Base-by-base conservation (phyloP, 768 basidiomycete species). In the Kwoniella mangroviensis region DNA sequence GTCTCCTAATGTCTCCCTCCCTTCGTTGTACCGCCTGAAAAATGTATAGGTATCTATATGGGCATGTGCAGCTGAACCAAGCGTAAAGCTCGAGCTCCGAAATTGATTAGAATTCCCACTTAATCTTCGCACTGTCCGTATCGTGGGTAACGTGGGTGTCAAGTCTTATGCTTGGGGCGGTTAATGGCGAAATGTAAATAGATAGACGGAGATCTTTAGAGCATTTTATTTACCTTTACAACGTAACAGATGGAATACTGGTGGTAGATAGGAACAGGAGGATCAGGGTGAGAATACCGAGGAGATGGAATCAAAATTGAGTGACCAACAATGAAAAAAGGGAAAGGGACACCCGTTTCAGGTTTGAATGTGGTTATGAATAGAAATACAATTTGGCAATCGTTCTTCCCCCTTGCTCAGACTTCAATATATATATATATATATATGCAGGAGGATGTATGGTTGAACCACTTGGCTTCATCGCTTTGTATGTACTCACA, bases 341-440 rank as follows among this genome's bases (percentile, higher is more conserved):
- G 45, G 45, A 57, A 57, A 57, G 56, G 56, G 40, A 57, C 34
- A 34, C 56, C 56, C 56, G 56, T 57, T 57, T 57, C 56, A 57
- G 28, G 11, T 57, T 57, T 26, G 28, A n/a, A 17, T 13, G 15
- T 34, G 28, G 10, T 24, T 55, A 19, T 51, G 49, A 51, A 17
- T 10, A 51, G 4, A 51, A 51, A 51, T 51, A 51, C 49, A 51
- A 51, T 5, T 51, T 51, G 49, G 6, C 26, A 26, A 34, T 34
- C 34, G 34, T 34, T 34, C 34, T 34, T 34, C 5, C 34, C 34
- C 34, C 34, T 34, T 34, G 34, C 34, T 34, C 34, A 34, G 34
- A 34, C 34, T 34, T 34, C 34, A 34, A 6, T 34, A 34, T 7
- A 34, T 34, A 34, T 34, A 34, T 34, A 28, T 28, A 28, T 28